phyloP scores from a whole-genome alignment of 2,329 filamentous ascomycete genomes.

The Hypocrella siamensis region DNA sequence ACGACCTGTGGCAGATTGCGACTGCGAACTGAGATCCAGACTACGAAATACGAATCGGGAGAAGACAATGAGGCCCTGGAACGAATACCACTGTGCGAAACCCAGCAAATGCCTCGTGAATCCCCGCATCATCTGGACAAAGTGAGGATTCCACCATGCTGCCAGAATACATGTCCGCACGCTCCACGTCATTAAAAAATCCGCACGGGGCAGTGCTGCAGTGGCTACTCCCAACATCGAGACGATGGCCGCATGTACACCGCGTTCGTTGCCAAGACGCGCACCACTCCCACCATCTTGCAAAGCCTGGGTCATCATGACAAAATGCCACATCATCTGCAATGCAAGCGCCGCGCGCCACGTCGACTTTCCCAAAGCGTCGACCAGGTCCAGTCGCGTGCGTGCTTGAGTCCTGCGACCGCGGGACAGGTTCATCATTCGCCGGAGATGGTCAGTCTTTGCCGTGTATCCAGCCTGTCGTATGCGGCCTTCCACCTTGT shows the following conservation, averaged over 20 bases:
- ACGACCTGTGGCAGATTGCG: slow-evolving; percentile 22
- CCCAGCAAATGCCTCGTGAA: slow-evolving; percentile 44
- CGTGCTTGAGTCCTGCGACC: slow-evolving; percentile 15
- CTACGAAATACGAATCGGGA: slow-evolving; percentile 35
- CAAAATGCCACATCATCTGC: slow-evolving; percentile 36
- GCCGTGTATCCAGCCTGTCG: slow-evolving; percentile 62
- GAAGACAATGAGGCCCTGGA: slow-evolving; percentile 43
- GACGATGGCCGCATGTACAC: slow-evolving; percentile 5
- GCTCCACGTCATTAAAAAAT: slow-evolving; percentile 28
- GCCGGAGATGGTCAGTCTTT: slow-evolving; percentile 63
- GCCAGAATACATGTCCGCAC: slow-evolving; percentile 33
- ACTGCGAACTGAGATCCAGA: slow-evolving; percentile 23
- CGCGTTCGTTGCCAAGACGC: slow-evolving; percentile 16
- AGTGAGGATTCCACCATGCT: slow-evolving; percentile 54
- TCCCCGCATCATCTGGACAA: slow-evolving; percentile 43
- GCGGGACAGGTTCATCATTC: slow-evolving; percentile 54
- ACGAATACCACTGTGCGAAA: slow-evolving; percentile 48
- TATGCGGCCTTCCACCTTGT: slow-evolving; percentile 54
- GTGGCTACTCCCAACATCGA: slow-evolving; percentile 6
- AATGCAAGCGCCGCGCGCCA: slow-evolving; percentile 32
- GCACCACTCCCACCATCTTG: slow-evolving; percentile 13
- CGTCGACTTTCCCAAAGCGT: slow-evolving; percentile 24
- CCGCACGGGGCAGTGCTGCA: slow-evolving; percentile 21
- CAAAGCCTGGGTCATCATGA: slow-evolving; percentile 11
- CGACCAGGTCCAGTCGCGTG: slow-evolving; percentile 26